These are phyloP conservation scores for Amoebophrya sp. DNA, from an alignment of 169 alveolate species.

Conservation along the genomic window DNA sequence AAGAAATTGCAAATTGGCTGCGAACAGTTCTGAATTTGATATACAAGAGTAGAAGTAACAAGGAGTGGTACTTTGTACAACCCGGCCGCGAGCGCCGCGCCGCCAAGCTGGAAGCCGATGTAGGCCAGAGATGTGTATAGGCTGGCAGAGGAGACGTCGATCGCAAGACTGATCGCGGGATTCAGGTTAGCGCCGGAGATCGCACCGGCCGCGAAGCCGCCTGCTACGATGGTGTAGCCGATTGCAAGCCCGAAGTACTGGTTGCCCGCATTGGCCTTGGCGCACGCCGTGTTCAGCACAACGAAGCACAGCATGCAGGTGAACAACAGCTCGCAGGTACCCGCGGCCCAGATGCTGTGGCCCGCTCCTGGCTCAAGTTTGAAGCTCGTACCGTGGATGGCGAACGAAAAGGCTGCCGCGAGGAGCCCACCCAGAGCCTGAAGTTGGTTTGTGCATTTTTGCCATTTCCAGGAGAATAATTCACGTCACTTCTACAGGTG, in stretches of 20 bases:
- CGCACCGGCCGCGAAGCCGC: constrained; percentile 8
- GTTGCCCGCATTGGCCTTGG: constrained; percentile 26
- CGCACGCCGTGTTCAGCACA: constrained; percentile 25
- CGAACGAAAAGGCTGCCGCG: neutral
- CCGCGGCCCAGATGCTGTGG: neutral
- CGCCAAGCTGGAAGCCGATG: neutral
- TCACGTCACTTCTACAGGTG: neutral
- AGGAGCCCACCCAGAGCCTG: neutral
- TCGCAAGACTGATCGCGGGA: neutral
- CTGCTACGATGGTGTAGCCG: neutral
- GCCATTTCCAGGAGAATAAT: neutral
- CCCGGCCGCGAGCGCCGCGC: constrained; percentile 19
- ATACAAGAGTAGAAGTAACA: no score
- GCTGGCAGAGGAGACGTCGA: neutral
- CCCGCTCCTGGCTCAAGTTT: neutral
- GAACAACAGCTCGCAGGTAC: constrained; percentile 18
- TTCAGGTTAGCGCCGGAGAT: neutral
- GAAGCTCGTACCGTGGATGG: neutral
- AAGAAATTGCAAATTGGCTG: no score
- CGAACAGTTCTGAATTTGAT: no score
- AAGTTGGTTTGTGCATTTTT: neutral
- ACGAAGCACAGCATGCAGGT: constrained; percentile 28
- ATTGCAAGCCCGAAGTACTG: neutral
- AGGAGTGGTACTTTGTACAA: neutral
- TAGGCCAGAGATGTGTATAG: neutral